These are phyloP conservation scores for Allium sativum DNA, from an alignment of 106 monocot species.

Conservation along the genomic window DNA sequence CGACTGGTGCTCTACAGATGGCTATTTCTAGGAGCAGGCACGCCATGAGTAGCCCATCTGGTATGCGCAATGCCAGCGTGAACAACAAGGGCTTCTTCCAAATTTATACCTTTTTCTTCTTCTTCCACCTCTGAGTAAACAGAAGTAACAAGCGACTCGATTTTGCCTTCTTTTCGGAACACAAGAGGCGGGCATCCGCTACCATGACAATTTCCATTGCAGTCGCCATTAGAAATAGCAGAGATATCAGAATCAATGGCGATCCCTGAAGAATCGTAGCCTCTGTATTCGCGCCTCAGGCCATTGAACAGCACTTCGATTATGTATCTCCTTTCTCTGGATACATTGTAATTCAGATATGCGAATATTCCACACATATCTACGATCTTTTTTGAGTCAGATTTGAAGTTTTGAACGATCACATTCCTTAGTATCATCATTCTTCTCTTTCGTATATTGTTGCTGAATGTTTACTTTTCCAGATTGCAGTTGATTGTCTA, in stretches of 20 bases:
- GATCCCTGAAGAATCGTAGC: conserved; percentile 95
- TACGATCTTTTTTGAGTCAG: neutral
- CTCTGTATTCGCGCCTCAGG: conserved; percentile 86
- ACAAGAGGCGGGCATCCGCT: conserved; percentile 34
- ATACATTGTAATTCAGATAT: conserved; percentile 89
- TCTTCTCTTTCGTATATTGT: no score
- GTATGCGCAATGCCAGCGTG: conserved; percentile 99
- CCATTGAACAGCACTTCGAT: conserved; percentile 91
- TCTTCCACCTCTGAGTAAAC: conserved; percentile 88
- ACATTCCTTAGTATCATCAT: no score
- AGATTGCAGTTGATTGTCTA: no score
- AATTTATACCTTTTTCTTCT: conserved; percentile 54
- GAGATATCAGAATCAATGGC: conserved; percentile 77
- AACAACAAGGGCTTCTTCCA: conserved; percentile 52
- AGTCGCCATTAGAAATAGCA: conserved; percentile 16
- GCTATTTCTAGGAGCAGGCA: conserved; percentile 92
- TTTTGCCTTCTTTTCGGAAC: conserved; percentile 91
- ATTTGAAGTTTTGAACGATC: neutral
- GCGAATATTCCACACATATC: conserved; percentile 96
- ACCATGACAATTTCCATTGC: neutral
- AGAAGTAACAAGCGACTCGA: conserved; percentile 84
- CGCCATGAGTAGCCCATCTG: conserved; percentile 97
- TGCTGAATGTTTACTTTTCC: no score
- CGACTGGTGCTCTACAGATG: no score
- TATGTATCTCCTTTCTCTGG: conserved; percentile 78